These are phyloP conservation scores for Solanum corneliomulleri DNA, from an alignment of 257 asterid genomes.

Conservation along the genomic window DNA sequence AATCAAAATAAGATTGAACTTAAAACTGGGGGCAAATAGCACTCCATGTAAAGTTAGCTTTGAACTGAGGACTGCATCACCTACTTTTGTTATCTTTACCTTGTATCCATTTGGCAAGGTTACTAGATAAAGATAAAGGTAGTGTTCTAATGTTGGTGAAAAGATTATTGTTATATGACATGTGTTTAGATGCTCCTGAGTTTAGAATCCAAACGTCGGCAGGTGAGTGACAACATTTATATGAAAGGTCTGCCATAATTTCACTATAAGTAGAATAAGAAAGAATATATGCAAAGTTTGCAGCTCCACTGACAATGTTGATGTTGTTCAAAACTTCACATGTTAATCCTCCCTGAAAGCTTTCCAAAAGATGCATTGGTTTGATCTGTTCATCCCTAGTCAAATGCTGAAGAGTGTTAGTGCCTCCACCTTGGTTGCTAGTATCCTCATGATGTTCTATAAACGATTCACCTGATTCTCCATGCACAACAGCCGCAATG, in stretches of 20 bases:
- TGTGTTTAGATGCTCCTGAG: background rate
- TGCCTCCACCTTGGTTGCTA: fast-evolving
- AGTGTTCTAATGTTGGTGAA: background rate
- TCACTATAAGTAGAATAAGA: background rate
- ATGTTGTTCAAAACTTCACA: background rate
- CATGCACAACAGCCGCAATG: too few species aligned
- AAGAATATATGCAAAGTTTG: background rate
- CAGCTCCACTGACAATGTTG: background rate
- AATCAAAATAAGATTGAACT: background rate
- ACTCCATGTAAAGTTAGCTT: background rate
- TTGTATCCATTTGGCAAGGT: background rate
- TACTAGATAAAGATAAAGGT: background rate
- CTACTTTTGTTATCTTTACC: background rate
- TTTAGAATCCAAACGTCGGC: background rate
- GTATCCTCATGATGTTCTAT: background rate
- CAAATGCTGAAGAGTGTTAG: too few species aligned
- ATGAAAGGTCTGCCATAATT: too few species aligned
- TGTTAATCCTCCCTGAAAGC: too few species aligned
- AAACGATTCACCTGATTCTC: background rate
- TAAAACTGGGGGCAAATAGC: background rate
- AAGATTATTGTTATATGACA: background rate
- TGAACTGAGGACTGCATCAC: background rate
- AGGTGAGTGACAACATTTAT: too few species aligned
- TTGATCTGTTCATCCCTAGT: background rate
- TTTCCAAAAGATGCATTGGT: background rate